Conservation (phyloP, 1,284 basidiomycete species). For the Xerocomus nothofagi region DNA sequence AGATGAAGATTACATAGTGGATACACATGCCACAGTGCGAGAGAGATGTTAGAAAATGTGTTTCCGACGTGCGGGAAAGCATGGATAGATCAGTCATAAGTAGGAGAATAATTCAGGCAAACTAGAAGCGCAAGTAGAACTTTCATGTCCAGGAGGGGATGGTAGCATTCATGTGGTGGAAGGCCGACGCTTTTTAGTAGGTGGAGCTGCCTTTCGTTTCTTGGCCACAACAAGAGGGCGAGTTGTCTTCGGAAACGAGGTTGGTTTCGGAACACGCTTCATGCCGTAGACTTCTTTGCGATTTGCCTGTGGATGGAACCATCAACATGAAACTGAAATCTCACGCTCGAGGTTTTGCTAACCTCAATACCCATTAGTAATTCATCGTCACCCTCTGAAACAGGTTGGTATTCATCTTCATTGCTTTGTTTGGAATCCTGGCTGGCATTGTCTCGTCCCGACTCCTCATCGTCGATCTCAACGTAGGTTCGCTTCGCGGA, state of each 20-base stretch:
- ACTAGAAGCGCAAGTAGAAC: not conserved
- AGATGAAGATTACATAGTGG: slow-evolving; percentile 9
- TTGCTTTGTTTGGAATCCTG: slow-evolving; percentile 26
- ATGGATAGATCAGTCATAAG: slow-evolving; percentile 10
- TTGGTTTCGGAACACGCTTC: slow-evolving; percentile 19
- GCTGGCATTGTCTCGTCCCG: slow-evolving; percentile 19
- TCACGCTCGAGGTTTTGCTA: slow-evolving; percentile 12
- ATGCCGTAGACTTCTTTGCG: slow-evolving; percentile 37
- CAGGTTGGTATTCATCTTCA: slow-evolving; percentile 19
- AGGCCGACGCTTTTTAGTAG: slow-evolving; percentile 18
- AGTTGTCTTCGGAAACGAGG: slow-evolving; percentile 7
- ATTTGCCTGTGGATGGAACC: slow-evolving; percentile 33
- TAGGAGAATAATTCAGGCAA: slow-evolving; percentile 17
- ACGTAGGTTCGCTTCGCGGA: slow-evolving; percentile 33
- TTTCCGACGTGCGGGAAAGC: slow-evolving; percentile 10
- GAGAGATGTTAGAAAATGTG: slow-evolving; percentile 2
- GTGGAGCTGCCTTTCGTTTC: slow-evolving; percentile 22
- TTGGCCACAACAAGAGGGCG: slow-evolving; percentile 13
- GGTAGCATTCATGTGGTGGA: slow-evolving; percentile 8
- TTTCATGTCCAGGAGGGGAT: not conserved
- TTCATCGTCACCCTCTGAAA: slow-evolving; percentile 55
- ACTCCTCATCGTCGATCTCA: slow-evolving; percentile 33
- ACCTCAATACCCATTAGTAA: slow-evolving; percentile 55
- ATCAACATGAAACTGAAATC: slow-evolving; percentile 6
- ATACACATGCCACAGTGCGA: slow-evolving; percentile 5